Evolutionary conservation across 345 rosid genomes (phyloP).

Genomic region (Lenwebbia sp.): DNA sequence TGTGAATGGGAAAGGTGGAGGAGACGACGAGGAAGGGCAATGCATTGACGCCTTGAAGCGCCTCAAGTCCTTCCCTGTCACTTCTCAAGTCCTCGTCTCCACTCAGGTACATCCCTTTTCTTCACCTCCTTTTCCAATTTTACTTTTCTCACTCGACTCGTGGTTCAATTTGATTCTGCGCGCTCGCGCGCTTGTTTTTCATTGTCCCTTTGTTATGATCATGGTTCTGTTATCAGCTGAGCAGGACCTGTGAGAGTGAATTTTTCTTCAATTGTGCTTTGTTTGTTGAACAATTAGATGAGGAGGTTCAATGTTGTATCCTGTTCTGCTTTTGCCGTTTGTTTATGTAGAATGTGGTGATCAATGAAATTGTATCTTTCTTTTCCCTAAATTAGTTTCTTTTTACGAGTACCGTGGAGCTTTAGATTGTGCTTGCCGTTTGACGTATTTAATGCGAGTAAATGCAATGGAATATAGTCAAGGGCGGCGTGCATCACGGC

Average conservation of each 20-base stretch:
- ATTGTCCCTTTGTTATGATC: neutral
- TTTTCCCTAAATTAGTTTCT: neutral
- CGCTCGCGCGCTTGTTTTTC: neutral
- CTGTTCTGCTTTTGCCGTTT: neutral
- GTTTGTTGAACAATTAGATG: neutral
- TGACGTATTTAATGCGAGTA: neutral
- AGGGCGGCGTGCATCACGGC: neutral
- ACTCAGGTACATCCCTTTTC: conserved; percentile 17
- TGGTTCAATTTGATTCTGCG: neutral
- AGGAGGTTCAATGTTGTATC: neutral
- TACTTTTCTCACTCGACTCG: neutral
- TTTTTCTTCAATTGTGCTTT: neutral
- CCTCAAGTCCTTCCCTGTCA: conserved; percentile 22
- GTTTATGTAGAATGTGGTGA: neutral
- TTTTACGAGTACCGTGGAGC: neutral
- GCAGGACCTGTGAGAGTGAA: neutral
- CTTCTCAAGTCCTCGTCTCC: conserved; percentile 22
- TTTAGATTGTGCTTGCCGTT: neutral
- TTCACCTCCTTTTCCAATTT: neutral
- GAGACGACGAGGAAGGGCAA: conserved; percentile 16
- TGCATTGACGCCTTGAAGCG: conserved; percentile 32
- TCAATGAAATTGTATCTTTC: neutral
- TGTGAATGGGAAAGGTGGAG: conserved; percentile 1
- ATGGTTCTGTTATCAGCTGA: neutral
- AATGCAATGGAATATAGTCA: neutral